These are phyloP conservation scores for Paramecium sonneborni DNA, from an alignment of 73 alveolate genomes.

Conservation along the genomic window DNA sequence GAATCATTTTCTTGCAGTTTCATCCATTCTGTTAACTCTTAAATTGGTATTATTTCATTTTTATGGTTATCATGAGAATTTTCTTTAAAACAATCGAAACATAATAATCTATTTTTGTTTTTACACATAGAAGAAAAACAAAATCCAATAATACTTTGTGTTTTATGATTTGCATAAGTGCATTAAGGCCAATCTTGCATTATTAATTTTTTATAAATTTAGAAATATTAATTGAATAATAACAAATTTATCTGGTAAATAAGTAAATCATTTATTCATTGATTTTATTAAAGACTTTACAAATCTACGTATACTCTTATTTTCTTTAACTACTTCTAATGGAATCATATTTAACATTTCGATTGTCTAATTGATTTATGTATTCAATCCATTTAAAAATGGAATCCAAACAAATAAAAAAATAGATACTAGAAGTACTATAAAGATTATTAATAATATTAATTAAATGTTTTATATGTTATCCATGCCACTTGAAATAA, in stretches of 20 bases:
- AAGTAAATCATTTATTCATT: constrained; percentile 13
- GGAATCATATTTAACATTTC: constrained; percentile 58
- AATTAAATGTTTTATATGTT: background rate
- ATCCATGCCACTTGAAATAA: background rate
- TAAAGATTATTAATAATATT: background rate
- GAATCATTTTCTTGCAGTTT: background rate
- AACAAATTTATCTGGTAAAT: background rate
- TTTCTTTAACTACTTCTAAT: constrained; percentile 40
- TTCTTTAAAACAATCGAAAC: background rate
- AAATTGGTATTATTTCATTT: background rate
- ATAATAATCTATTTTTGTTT: background rate
- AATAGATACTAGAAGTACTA: background rate
- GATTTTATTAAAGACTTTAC: background rate
- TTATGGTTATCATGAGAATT: background rate
- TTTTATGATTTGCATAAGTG: background rate
- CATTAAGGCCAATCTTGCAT: background rate
- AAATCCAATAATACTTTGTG: background rate
- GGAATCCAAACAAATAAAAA: constrained; percentile 42
- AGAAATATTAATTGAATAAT: too few relatives aligned
- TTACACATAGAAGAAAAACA: background rate
- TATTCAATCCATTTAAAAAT: constrained; percentile 29
- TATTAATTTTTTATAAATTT: background rate
- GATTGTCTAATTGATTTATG: constrained; percentile 19
- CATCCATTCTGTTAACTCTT: background rate
- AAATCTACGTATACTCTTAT: constrained; percentile 30